Evolutionary conservation across 2,329 filamentous ascomycete genomes (phyloP), one percentile per base, ranked within the genome.

Genomic region (Ampelomyces quisqualis): DNA sequence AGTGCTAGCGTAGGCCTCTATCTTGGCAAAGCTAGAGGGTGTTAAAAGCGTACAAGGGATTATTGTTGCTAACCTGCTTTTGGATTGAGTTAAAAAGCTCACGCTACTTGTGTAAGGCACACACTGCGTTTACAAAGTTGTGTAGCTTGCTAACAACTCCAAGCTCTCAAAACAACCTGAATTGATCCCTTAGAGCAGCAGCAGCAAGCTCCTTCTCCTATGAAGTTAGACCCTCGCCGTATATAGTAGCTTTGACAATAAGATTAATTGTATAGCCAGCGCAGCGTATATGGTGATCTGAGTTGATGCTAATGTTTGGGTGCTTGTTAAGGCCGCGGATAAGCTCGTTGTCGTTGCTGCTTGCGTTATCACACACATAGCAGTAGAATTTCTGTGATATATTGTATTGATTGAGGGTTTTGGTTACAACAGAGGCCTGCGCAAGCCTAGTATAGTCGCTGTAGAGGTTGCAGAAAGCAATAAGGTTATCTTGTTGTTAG

Each of bases 1-100:
- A 37, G 22, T 47, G 18, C 46, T 30, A 49, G 22, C 39, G 14
- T 10, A 43, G 26, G 17, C 46, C 43, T 26, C 33, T 33, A 33
- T 43, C 36, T 14, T 49, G 29, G 9, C 33, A 26, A 8, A 41
- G 19, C 18, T 36, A 11, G 11, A 41, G 32, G 18, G 32, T 41
- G 8, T 35, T 30, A 11, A 30, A 41, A 11, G 32, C 31, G 28
- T 17, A 31, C 11, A 36, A 17, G 11, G 2, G 8, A 20, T 35
- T 10, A 13, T 41, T 14, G 13, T 24, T 14, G 21, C 32, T 10
- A 14, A 10, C 19, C 28, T 41, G 26, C 13, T 19, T 36, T 13
- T 35, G 20, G 5, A 40, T 13, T 8, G 10, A 30, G 9, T 29
- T 13, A 9, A 41, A 41, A 14, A 41, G 24, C 39, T 41, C 27